Base-by-base conservation (phyloP, 2,329 filamentous ascomycete species). In the Neurospora sp. region DNA sequence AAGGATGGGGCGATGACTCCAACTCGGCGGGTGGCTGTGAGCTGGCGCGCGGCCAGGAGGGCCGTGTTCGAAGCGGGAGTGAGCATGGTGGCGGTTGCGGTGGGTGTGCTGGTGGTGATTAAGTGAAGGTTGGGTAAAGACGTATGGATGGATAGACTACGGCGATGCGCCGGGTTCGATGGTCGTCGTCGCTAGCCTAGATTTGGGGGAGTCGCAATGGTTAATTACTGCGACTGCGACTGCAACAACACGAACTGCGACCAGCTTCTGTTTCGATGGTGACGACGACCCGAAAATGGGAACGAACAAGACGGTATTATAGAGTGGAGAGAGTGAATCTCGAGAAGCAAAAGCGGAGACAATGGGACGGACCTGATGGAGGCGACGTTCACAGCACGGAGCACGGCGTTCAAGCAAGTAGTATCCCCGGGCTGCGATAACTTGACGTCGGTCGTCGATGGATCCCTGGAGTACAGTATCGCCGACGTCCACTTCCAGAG, bases 21-120 rank as follows among this genome's bases (percentile, higher is more conserved):
- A 23, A 23, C 23, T 43, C 68, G 43, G 62, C 62, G 62, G 17
- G 46, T 39, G 10, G 38, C 41, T 8, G 62, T 66, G 6, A 41
- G 67, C 1, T 62, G 23, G 28, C 52, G 52, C 52, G 52, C 46
- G 46, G 8, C 52, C 23, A 28, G 23, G 23, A 28, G 23, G 5
- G 46, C 72, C 43, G 28, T 28, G 23, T 28, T 28, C 23, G 23
- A 28, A 28, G 75, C 70, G 11, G 70, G 68, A 41, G 73, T 38
- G 39, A 76, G 73, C 74, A 75, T 76, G n/a, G 43, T 73, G 67
- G 37, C 33, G 39, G 65, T 52, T n/a, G 62, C 23, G n/a, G 5
- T 36, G n/a, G 5, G 23, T 62, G 66, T 33, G 33, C 1, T 33
- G 33, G 52, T 67, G 19, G 36, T 6, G 66, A 66, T 67, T 69